A percentile compares a stretch with the other conserved stretches of the same genome.
Conservation (phyloP, 208 protist genomes). For the Lotmaria passim region DNA sequence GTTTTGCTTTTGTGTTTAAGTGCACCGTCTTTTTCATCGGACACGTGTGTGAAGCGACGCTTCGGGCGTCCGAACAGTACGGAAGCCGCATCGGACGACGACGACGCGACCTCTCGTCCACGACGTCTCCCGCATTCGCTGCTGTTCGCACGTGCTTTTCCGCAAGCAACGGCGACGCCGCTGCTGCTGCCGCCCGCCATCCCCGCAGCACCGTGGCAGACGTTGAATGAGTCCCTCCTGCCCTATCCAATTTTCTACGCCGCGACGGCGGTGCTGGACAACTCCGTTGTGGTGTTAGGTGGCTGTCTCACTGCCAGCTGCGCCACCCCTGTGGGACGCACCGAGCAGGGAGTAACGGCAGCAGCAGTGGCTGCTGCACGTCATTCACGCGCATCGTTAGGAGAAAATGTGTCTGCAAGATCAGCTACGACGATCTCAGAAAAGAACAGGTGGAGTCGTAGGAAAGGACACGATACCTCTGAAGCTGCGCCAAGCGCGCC, state of each 20-base stretch:
- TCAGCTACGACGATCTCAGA: no score
- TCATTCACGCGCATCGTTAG: neutral
- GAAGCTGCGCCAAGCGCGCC: neutral
- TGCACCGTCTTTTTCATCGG: no score
- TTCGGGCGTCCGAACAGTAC: no score
- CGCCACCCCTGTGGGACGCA: conserved; percentile 12
- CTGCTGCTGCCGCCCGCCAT: conserved; percentile 23
- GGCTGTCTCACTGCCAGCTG: conserved; percentile 28
- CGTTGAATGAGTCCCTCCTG: conserved; percentile 29
- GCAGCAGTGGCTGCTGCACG: no score
- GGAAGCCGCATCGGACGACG: no score
- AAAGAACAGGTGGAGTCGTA: no score
- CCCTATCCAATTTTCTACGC: conserved; percentile 41
- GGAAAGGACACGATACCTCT: neutral
- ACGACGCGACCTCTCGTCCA: no score
- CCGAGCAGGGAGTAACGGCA: no score
- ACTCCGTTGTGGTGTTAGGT: conserved; percentile 25
- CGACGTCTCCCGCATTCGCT: no score
- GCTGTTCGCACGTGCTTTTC: neutral
- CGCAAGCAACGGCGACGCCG: neutral
- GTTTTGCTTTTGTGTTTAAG: no score
- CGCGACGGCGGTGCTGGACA: conserved; percentile 32
- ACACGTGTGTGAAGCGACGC: no score
- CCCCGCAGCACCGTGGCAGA: conserved; percentile 27
- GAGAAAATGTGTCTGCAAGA: no score